Evolutionary conservation across 805 yeast species (phyloP), one percentile per base, ranked within the genome.

Genomic region (Wickerhamiella australiensis): DNA sequence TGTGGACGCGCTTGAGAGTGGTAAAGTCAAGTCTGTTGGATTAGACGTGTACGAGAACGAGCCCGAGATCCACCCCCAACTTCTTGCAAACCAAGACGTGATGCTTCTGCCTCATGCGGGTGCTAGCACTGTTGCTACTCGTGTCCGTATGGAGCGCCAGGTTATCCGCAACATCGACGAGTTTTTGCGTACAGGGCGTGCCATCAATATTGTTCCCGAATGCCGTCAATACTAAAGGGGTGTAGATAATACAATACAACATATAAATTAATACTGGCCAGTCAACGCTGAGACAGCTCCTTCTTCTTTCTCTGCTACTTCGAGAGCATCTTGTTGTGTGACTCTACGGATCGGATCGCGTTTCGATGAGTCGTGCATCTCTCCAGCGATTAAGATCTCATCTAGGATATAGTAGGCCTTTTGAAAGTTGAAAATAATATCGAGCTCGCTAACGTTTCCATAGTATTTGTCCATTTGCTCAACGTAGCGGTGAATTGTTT

Each of bases 401-500:
- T 92, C 95, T 55, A 92, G 69, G 11, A 92, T 82, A 65, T 85
- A 84, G 64, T 92, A 92, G 0, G 97, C 96, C 62, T 85, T 83
- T 58, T 84, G 85, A 68, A 92, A 92, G 61, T 94, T 92, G 75
- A 92, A 92, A 46, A 92, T 92, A 54, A 92, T 92, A 67, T 92
- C 98, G 59, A 92, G 71, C 64, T 92, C 98, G 67, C 96, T 87
- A 15, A 92, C 98, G 61, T 86, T 90, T 11, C 96, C 96, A 62
- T 85, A 92, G 52, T 87, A 79, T 58, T 83, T 82, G 69, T 92
- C 98, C 96, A 92, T 86, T 56, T 85, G 87, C 65, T 92, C 98
- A 37, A 92, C 98, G 63, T 80, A 92, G 53, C 96, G 73, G 64
- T 92, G 98, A 47, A 92, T 80, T 15, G 83, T 70, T 60, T 92